A percentile compares a stretch with the other conserved stretches of the same genome.
phyloP scores from a whole-genome alignment of 129 eudicot genomes.

The Pittosporum tobira region DNA sequence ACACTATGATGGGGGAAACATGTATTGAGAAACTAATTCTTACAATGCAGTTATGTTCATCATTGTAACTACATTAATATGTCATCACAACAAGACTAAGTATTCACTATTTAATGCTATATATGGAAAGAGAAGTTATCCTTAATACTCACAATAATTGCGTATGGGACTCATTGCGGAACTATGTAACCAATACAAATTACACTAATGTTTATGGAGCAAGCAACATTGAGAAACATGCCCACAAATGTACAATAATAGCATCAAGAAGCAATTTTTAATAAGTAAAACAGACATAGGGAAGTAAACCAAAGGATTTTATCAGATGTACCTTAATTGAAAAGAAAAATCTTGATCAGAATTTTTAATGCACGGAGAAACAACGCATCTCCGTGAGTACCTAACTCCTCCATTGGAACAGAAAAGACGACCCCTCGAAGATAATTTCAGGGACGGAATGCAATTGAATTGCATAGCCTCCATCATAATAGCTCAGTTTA shows the following conservation, averaged over 20 bases:
- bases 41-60: neutral
- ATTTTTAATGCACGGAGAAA: constrained; percentile 11
- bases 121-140: neutral
- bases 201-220: neutral
- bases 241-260: neutral
- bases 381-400: constrained; percentile 1
- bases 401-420: constrained; percentile 3
- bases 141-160: too few relatives aligned
- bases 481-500: too few relatives aligned
- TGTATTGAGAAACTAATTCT: neutral
- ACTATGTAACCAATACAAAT: neutral
- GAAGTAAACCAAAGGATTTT: neutral
- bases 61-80: neutral
- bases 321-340: constrained; percentile 18
- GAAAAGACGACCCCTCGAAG: constrained; percentile 21
- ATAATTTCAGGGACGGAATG: constrained; percentile 24
- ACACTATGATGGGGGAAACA: neutral
- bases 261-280: neutral
- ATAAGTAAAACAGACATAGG: neutral
- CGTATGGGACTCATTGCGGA: too few relatives aligned
- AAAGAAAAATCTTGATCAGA: constrained; percentile 18
- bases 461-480: constrained; percentile 17
- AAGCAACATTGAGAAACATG: neutral
- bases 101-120: neutral
- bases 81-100: neutral